These are phyloP conservation scores for Gossypium davidsonii DNA, from an alignment of 441 rosid genomes.

Conservation along the genomic window DNA sequence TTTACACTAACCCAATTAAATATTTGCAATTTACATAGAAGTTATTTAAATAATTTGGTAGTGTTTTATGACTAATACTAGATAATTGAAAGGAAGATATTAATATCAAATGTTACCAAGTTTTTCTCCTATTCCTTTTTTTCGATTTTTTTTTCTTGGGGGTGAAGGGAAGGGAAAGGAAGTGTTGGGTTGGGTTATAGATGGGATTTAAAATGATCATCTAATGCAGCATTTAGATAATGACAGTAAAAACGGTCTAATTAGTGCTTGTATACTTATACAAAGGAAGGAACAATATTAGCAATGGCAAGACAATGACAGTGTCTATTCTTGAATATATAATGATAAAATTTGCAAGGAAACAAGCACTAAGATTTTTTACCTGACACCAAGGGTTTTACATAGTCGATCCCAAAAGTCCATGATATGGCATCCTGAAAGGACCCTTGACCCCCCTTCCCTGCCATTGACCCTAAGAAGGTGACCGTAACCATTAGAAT, in stretches of 20 bases:
- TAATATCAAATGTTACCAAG: neutral
- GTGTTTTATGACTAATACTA: neutral
- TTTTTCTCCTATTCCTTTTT: neutral
- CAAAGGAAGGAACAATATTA: neutral
- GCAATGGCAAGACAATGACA: neutral
- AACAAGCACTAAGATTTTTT: conserved; percentile 13
- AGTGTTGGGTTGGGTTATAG: neutral
- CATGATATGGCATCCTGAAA: conserved; percentile 59
- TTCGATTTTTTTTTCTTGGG: neutral
- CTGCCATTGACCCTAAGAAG: conserved; percentile 67
- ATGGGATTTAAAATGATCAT: neutral
- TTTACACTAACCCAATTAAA: conserved; percentile 1
- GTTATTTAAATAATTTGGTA: neutral
- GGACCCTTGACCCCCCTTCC: conserved; percentile 64
- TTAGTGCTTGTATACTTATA: neutral
- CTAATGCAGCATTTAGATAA: neutral
- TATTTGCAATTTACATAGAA: neutral
- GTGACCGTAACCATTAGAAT: conserved; percentile 64
- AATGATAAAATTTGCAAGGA: neutral
- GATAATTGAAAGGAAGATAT: neutral
- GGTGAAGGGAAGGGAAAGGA: neutral
- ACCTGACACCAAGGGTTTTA: conserved; percentile 54
- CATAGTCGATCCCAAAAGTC: conserved; percentile 70
- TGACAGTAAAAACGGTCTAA: neutral
- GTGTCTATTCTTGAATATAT: neutral